Percentiles rank a stretch among this genome's conserved stretches.
These are phyloP conservation scores for Glycine latifolia DNA, from an alignment of 306 rosid genomes.

Conservation along the genomic window DNA sequence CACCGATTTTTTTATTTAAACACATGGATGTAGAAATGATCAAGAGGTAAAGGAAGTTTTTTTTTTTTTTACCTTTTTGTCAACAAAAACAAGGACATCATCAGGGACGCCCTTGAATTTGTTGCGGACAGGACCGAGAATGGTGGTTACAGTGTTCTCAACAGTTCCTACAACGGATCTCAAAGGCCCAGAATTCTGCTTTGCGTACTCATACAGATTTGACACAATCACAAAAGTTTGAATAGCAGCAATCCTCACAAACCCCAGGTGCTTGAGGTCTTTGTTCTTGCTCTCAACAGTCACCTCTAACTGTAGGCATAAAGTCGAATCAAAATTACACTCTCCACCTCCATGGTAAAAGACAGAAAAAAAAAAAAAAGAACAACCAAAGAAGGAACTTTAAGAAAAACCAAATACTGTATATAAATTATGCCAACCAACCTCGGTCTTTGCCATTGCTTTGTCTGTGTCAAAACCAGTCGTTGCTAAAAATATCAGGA, in stretches of 20 bases:
- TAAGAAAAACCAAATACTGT: neutral
- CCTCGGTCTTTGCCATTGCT: slow-evolving; percentile 56
- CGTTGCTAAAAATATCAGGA: neutral
- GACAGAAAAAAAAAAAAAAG: neutral
- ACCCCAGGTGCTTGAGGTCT: slow-evolving; percentile 68
- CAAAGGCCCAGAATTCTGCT: slow-evolving; percentile 73
- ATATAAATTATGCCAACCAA: slow-evolving; percentile 5
- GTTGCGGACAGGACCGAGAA: slow-evolving; percentile 68
- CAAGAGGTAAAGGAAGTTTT: neutral
- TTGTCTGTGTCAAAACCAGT: slow-evolving; percentile 8
- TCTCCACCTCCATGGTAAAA: neutral
- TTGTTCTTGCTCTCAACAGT: slow-evolving; percentile 49
- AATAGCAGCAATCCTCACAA: slow-evolving; percentile 67
- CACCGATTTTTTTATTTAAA: neutral
- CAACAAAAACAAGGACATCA: slow-evolving; percentile 68
- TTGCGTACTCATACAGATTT: slow-evolving; percentile 72
- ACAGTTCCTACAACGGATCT: slow-evolving; percentile 68
- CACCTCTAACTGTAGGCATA: slow-evolving; percentile 47
- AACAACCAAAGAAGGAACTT: neutral
- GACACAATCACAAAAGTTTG: slow-evolving; percentile 55
- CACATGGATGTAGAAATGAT: neutral
- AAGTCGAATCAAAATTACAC: neutral
- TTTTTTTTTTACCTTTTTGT: slow-evolving; percentile 58
- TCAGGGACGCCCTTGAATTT: slow-evolving; percentile 67
- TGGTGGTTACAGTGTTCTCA: slow-evolving; percentile 65